Base-by-base conservation (phyloP, 2,329 filamentous ascomycete species). In the Colletotrichum falcatum region DNA sequence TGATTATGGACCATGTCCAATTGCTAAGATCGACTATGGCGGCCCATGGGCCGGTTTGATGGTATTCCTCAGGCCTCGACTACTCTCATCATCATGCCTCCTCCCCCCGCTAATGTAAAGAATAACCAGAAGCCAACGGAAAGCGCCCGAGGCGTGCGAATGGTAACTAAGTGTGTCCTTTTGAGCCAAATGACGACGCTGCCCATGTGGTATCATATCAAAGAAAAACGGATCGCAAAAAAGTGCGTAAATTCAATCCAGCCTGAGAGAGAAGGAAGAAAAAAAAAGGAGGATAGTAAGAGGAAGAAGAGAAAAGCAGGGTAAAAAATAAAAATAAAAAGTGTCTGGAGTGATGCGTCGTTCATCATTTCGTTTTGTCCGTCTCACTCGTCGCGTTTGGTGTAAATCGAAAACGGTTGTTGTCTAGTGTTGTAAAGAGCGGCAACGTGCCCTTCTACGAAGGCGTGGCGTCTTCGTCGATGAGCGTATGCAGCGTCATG, bases 141-240 rank as follows among this genome's bases (percentile, higher is more conserved):
- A 39, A 66, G 23, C 66, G 66, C 56, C 56, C 30, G 49, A 51
- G 16, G 59, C 18, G 35, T 56, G 49, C 28, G 42, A 26, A 51
- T 11, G 51, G 26, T 28, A 46, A 65, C 30, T 16, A 23, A 61
- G 42, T 33, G 20, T 61, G 35, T 30, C 39, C 18, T 59, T 67
- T 51, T 62, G 58, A 56, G 51, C 7, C 67, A 67, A 62, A 70
- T 67, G 63, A 58, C 64, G 39, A 71, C 65, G 65, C 65, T 70
- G 65, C 61, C 69, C 69, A 71, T 70, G 65, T 68, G 69, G 69
- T 71, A 71, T 71, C 69, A 71, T 71, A 71, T 71, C 69, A 44
- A 67, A 70, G 64, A 44, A 67, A 66, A 69, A 61, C 48, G 48
- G 68, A 44, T 48, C 35, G 65, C 69, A 61, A 65, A 61, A 65